Base-by-base conservation (phyloP, 257 asterid genomes). In the Nemophila menziesii region DNA sequence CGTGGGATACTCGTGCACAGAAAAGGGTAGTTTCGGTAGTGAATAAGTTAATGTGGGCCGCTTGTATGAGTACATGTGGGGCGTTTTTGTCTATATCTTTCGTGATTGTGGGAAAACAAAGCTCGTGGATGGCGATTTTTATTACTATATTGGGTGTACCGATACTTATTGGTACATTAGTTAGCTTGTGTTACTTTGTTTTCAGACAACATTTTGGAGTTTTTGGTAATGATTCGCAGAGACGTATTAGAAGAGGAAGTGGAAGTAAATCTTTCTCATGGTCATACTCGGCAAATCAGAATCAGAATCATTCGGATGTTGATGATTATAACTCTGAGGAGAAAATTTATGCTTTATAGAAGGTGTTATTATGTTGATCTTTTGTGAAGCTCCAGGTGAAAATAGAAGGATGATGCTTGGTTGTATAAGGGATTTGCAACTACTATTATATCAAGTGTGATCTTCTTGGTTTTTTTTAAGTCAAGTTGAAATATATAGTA, bases 11-110 rank as follows among this genome's bases (percentile, higher is more conserved):
- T 0, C 61, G 68, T 15, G 92, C 99, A 11, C 96, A 90, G 71
- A 81, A 66, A 57, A 80, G 64, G 45, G 79, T 90, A 0, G 96
- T 90, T 16, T 79, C 94, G 0, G 81, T 90, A 3, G 94, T 90
- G 55, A 90, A 90, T 48, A 90, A 90, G 74, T 48, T 90, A 63
- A 85, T 90, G 99, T 90, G 99, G 99, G 83, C 93, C 0, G 99
- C 99, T 1, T 80, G 99, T 9, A 51, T 85, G 13, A 79, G 89
- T 71, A 90, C 96, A 0, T 90, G 94, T 11, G 99, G 96, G 2
- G 94, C 99, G 1, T 90, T 80, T 49, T 22, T 90, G 46, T 78
- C 99, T 0, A 68, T 90, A 14, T 78, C 93, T 5, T 90, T 81
- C 10, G 92, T 90, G 11, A 79, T 90, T 5, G 99, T 85, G 8